Conservation (phyloP, 2,329 filamentous ascomycete species). For the Emmonsia crescens region DNA sequence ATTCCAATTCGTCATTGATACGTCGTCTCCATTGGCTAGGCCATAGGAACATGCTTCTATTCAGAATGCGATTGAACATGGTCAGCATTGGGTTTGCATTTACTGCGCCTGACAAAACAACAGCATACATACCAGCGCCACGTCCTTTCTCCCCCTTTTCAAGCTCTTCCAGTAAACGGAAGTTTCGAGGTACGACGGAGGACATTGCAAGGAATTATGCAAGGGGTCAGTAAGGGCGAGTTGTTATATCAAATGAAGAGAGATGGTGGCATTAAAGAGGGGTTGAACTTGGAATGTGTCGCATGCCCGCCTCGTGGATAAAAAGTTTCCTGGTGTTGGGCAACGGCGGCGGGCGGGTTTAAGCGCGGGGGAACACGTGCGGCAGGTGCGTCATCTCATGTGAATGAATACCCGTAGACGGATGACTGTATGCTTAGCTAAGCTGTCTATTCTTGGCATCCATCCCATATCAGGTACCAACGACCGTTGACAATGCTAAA, state of each 20-base stretch:
- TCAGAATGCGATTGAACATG: constrained; percentile 8
- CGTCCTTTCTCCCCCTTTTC: constrained; percentile 98
- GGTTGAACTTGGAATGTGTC: background rate
- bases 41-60: constrained; percentile 94
- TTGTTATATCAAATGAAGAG: background rate
- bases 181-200: constrained; percentile 86
- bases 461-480: background rate
- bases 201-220: constrained; percentile 34
- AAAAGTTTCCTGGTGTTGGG: background rate
- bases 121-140: constrained; percentile 54
- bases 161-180: constrained; percentile 89
- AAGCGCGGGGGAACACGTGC: background rate
- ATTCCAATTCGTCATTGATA: constrained; percentile 98
- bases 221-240: background rate
- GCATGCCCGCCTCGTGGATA: background rate
- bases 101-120: constrained; percentile 3
- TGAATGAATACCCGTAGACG: too few species aligned
- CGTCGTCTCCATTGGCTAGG: constrained; percentile 83
- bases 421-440: background rate
- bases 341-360: background rate
- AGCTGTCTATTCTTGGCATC: background rate
- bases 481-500: background rate
- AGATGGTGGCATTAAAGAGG: background rate
- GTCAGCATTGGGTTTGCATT: constrained; percentile 15
- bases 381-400: constrained; percentile 2